These are phyloP conservation scores for Ilyonectria sp. DNA, from an alignment of 2,329 filamentous ascomycete genomes.

Conservation along the genomic window DNA sequence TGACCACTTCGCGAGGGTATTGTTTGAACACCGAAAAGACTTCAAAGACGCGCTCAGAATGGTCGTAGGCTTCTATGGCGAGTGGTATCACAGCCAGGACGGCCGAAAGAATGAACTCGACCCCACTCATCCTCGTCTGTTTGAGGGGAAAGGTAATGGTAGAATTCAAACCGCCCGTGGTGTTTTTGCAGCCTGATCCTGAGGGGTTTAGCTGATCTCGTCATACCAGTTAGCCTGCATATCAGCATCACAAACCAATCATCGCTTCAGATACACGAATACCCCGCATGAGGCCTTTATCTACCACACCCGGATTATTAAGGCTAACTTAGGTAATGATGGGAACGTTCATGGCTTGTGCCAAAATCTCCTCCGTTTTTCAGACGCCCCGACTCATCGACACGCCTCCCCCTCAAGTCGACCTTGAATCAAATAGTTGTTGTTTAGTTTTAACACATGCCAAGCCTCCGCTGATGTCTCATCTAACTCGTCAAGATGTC, in stretches of 20 bases:
- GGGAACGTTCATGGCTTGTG: too few species aligned
- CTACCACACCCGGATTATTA: not conserved
- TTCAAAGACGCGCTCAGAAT: not conserved
- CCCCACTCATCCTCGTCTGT: not conserved
- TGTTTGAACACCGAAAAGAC: constrained; percentile 2
- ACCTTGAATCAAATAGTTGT: too few species aligned
- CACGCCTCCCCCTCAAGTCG: too few species aligned
- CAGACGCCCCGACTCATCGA: too few species aligned
- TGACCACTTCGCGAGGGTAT: not conserved
- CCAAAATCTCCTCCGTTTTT: too few species aligned
- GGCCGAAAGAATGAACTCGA: constrained; percentile 6
- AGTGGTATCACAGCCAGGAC: constrained; percentile 8
- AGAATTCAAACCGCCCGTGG: not conserved
- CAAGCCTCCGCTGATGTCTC: not conserved
- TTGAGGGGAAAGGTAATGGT: not conserved
- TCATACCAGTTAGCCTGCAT: not conserved
- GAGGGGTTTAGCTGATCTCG: not conserved
- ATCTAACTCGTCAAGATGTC: constrained; percentile 5
- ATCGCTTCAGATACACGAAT: not conserved
- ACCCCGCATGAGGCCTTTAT: constrained; percentile 2
- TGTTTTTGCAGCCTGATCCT: not conserved
- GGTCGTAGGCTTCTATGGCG: constrained; percentile 12
- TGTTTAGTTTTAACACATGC: too few species aligned
- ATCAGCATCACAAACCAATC: not conserved
- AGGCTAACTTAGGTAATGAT: not conserved